Percentiles rank a stretch among this genome's conserved stretches.
Conservation (phyloP, 805 yeast species). For the Isabelozyma gotoi region DNA sequence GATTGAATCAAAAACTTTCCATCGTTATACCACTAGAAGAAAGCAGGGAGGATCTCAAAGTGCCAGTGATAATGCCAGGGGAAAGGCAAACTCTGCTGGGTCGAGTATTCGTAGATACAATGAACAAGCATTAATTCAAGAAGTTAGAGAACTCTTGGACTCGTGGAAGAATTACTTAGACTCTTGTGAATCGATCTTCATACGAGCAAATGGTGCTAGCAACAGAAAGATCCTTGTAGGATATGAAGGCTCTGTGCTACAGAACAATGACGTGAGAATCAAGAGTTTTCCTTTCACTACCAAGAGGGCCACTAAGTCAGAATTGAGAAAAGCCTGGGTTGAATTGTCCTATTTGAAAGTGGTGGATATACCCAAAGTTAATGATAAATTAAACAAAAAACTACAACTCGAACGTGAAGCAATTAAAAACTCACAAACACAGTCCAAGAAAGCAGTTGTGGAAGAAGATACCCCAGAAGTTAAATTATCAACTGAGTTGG, state of each 20-base stretch:
- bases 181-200: conserved; percentile 67
- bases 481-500: conserved; percentile 55
- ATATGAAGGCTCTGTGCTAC: conserved; percentile 56
- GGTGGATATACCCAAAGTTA: conserved; percentile 53
- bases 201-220: conserved; percentile 76
- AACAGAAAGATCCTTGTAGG: conserved; percentile 67
- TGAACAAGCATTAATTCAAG: conserved; percentile 78
- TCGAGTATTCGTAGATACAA: conserved; percentile 85
- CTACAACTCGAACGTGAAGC: conserved; percentile 9
- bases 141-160: conserved; percentile 66
- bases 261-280: conserved; percentile 59
- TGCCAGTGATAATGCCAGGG: conserved; percentile 87
- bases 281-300: conserved; percentile 86
- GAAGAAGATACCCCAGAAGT: conserved; percentile 26
- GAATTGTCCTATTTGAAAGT: conserved; percentile 62
- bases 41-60: conserved; percentile 98
- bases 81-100: conserved; percentile 96
- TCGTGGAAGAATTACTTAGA: conserved; percentile 64
- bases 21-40: conserved; percentile 91
- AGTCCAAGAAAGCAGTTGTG: conserved; percentile 11
- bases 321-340: conserved; percentile 81
- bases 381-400: conserved; percentile 24
- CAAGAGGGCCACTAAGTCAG: conserved; percentile 77
- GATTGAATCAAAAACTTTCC: conserved; percentile 80
- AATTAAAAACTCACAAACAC: conserved; percentile 15